phyloP scores from a whole-genome alignment of 345 rosid species.

The Balakata baccata region DNA sequence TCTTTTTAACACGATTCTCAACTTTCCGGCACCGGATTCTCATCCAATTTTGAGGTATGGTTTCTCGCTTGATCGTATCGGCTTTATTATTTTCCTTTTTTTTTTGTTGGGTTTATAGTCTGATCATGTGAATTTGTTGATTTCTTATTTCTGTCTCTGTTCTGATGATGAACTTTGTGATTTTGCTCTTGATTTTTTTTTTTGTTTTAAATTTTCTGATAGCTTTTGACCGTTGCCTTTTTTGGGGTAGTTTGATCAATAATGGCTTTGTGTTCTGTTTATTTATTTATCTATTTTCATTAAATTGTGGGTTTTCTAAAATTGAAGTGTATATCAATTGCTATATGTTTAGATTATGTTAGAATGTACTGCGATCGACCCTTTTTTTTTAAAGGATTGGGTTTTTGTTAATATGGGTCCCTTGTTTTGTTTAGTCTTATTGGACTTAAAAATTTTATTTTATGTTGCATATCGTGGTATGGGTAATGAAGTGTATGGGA shows the following conservation, averaged over 20 bases:
- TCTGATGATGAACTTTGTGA: constrained; percentile 18
- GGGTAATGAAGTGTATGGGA: neutral
- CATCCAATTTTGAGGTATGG: constrained; percentile 13
- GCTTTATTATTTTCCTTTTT: neutral
- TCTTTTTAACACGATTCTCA: neutral
- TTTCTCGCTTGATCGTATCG: neutral
- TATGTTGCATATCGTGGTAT: neutral
- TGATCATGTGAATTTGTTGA: neutral
- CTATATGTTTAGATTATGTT: too few relatives aligned
- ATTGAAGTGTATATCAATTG: too few relatives aligned
- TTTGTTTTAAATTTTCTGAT: neutral
- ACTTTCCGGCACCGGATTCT: neutral
- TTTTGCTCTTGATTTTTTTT: constrained; percentile 15
- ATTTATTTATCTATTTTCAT: neutral
- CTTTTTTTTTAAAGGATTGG: neutral
- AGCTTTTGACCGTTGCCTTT: constrained; percentile 15
- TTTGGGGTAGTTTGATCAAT: neutral
- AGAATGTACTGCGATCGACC: neutral
- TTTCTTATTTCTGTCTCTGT: neutral
- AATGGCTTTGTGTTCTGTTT: neutral
- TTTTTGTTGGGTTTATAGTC: neutral
- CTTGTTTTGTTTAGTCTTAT: neutral
- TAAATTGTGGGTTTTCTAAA: neutral
- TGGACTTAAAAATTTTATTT: neutral
- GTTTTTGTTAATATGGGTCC: neutral